A percentile compares a stretch with the other conserved stretches of the same genome.
phyloP scores from a whole-genome alignment of 1,284 basidiomycete species.

The Abortiporus biennis region DNA sequence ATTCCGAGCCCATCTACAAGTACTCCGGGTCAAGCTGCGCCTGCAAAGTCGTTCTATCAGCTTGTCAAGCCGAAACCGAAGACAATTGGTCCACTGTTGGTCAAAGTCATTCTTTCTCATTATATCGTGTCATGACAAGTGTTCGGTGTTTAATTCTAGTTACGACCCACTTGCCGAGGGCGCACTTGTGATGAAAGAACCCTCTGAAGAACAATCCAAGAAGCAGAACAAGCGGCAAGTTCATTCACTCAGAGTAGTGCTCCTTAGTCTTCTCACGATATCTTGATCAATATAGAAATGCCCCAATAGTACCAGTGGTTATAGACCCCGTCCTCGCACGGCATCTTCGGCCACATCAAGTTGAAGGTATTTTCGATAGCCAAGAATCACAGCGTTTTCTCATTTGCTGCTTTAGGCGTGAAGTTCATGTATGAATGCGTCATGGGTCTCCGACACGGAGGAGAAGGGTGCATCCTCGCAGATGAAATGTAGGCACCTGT shows the following conservation, averaged over 20 bases:
- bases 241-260: background rate
- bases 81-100: constrained; percentile 47
- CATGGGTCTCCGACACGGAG: constrained; percentile 90
- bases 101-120: too few relatives aligned
- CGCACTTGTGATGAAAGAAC: constrained; percentile 85
- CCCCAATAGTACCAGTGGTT: constrained; percentile 79
- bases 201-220: constrained; percentile 61
- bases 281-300: constrained; percentile 39
- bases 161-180: constrained; percentile 72
- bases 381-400: background rate
- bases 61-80: constrained; percentile 34
- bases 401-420: constrained; percentile 40
- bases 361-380: constrained; percentile 59
- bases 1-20: background rate
- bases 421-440: constrained; percentile 95
- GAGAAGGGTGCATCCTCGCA: constrained; percentile 91
- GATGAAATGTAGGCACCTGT: constrained; percentile 80
- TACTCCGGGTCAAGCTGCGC: constrained; percentile 23
- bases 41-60: constrained; percentile 58
- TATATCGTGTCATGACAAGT: background rate
- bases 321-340: constrained; percentile 85
- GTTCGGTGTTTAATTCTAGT: constrained; percentile 35
- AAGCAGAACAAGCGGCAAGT: constrained; percentile 69
- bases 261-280: too few relatives aligned
- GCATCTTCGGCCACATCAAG: constrained; percentile 85